Percentiles rank a stretch among this genome's conserved stretches.
Evolutionary conservation across 2,329 filamentous ascomycete genomes (phyloP).

Genomic region (Beauveria sp.): DNA sequence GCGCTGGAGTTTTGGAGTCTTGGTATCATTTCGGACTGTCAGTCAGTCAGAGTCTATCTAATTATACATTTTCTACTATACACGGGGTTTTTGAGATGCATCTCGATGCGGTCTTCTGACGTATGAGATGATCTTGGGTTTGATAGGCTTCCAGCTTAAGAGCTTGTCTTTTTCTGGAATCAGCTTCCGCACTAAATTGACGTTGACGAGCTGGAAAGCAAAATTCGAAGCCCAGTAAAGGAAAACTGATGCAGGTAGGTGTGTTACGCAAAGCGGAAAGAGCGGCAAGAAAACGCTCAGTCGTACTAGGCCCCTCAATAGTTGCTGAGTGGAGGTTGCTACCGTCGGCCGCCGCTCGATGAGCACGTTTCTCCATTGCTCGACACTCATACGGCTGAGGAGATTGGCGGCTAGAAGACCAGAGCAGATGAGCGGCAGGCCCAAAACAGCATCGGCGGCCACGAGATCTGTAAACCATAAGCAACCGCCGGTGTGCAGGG

Average conservation of each 20-base stretch:
- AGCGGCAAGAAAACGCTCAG: conserved; percentile 25
- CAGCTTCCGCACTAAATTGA: conserved; percentile 20
- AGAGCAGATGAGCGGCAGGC: conserved; percentile 35
- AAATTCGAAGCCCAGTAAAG: conserved; percentile 33
- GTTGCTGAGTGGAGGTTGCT: conserved; percentile 12
- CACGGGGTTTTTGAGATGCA: neutral
- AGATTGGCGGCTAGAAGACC: conserved; percentile 21
- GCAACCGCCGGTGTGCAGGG: conserved; percentile 35
- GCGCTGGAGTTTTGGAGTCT: conserved; percentile 10
- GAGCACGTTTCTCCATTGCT: conserved; percentile 22
- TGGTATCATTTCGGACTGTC: conserved; percentile 4
- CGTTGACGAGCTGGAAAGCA: conserved; percentile 26
- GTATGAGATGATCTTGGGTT: conserved; percentile 2
- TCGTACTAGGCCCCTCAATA: conserved; percentile 19
- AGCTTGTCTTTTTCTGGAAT: conserved; percentile 16
- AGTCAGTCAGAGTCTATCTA: neutral
- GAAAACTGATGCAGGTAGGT: conserved; percentile 33
- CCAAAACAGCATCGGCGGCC: conserved; percentile 41
- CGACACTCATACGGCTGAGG: conserved; percentile 22
- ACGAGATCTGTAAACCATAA: conserved; percentile 51
- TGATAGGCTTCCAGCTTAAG: conserved; percentile 7
- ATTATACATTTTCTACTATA: neutral
- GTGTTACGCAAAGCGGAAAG: conserved; percentile 25
- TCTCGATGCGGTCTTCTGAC: neutral
- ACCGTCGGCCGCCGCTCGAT: neutral